phyloP scores from a whole-genome alignment of 2,329 filamentous ascomycete genomes.

The Diaporthe sp. region DNA sequence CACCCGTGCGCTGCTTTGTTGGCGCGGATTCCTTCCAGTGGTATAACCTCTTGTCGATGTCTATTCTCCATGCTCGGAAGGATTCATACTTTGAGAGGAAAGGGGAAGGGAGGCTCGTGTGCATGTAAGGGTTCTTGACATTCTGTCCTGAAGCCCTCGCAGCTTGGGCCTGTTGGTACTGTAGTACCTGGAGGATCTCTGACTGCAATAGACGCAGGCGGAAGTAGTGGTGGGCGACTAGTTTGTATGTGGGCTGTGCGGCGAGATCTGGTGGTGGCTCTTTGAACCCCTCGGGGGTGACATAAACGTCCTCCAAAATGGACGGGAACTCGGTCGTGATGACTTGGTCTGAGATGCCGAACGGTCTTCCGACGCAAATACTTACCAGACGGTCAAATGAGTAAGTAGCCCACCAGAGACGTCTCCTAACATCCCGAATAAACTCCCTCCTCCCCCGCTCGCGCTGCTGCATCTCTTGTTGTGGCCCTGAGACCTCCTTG shows the following conservation, averaged over 20 bases:
- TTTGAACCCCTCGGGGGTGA: constrained; percentile 83
- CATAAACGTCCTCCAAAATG: constrained; percentile 87
- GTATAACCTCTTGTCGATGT: constrained; percentile 85
- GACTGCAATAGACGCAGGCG: constrained; percentile 90
- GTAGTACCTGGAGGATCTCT: constrained; percentile 93
- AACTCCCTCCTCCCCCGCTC: constrained; percentile 82
- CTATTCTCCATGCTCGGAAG: constrained; percentile 88
- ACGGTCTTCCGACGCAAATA: constrained; percentile 92
- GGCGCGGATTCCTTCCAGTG: constrained; percentile 92
- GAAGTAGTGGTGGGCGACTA: constrained; percentile 93
- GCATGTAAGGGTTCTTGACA: constrained; percentile 78
- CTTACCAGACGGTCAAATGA: constrained; percentile 95
- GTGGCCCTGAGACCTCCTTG: constrained; percentile 59
- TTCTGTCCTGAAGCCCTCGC: constrained; percentile 78
- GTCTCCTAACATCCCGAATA: constrained; percentile 85
- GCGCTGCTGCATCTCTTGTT: constrained; percentile 54
- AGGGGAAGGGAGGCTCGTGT: constrained; percentile 83
- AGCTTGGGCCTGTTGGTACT: constrained; percentile 89
- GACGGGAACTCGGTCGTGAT: constrained; percentile 97
- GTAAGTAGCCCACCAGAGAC: constrained; percentile 98
- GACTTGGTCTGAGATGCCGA: constrained; percentile 95
- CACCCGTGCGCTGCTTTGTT: constrained; percentile 82
- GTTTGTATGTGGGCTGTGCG: constrained; percentile 85
- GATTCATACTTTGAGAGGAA: constrained; percentile 88
- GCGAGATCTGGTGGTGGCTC: constrained; percentile 69